Evolutionary conservation across 768 basidiomycete genomes (phyloP).

Genomic region (Pseudohyphozyma bogoriensis): DNA sequence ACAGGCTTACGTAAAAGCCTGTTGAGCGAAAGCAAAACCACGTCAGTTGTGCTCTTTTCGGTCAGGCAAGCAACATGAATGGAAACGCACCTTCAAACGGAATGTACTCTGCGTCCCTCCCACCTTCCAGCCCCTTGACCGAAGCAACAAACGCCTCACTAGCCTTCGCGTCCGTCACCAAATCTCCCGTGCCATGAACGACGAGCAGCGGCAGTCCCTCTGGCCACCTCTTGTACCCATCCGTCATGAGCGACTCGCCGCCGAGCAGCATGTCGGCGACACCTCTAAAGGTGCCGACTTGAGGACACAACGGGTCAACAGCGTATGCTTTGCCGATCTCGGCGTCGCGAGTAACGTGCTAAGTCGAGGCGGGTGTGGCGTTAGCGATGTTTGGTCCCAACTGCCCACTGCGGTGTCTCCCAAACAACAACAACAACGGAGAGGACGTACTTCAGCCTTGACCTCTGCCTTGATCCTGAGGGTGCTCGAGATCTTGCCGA

Average conservation of each 20-base stretch:
- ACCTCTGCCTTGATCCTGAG: conserved; percentile 13
- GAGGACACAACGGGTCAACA: conserved; percentile 29
- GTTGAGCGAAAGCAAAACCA: background rate
- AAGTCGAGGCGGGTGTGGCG: too few species aligned
- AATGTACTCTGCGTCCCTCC: conserved; percentile 9
- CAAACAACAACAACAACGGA: background rate
- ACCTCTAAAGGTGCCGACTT: conserved; percentile 21
- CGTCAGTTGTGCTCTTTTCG: background rate
- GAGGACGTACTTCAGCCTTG: conserved; percentile 12
- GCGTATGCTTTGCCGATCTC: conserved; percentile 17
- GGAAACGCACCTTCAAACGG: conserved; percentile 8
- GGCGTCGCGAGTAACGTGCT: conserved; percentile 25
- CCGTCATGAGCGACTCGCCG: conserved; percentile 12
- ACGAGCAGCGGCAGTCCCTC: conserved; percentile 21
- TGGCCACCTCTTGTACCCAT: conserved; percentile 21
- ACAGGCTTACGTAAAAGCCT: background rate
- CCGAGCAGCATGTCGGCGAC: conserved; percentile 28
- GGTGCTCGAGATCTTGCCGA: conserved; percentile 10
- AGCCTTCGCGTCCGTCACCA: conserved; percentile 12
- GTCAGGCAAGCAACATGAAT: background rate
- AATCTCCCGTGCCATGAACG: conserved; percentile 28
- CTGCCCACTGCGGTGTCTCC: background rate
- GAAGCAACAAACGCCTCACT: conserved; percentile 19
- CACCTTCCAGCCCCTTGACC: conserved; percentile 9
- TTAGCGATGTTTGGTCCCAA: too few species aligned